These are phyloP conservation scores for Aspergillus ochraceoroseus DNA, from an alignment of 2,329 filamentous ascomycete species.

Conservation along the genomic window DNA sequence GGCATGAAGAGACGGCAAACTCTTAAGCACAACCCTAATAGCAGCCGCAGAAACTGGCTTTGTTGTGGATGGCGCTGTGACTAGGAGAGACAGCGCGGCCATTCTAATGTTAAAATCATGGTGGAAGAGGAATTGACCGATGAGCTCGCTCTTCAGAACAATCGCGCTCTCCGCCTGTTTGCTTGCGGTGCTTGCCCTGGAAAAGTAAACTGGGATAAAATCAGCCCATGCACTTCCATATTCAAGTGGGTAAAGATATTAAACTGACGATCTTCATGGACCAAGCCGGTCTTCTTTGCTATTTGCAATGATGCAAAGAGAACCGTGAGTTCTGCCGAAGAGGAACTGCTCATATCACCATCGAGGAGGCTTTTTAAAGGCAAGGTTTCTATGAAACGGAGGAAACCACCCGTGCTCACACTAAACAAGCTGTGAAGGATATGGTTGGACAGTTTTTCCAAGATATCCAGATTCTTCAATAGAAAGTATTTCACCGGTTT, in stretches of 20 bases:
- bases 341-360: constrained; percentile 44
- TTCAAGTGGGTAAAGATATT: constrained; percentile 12
- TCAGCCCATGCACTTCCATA: constrained; percentile 6
- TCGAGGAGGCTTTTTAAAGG: constrained; percentile 50
- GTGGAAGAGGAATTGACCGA: constrained; percentile 40
- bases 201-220: constrained; percentile 26
- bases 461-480: constrained; percentile 33
- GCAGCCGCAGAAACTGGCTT: constrained; percentile 62
- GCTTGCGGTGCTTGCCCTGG: constrained; percentile 18
- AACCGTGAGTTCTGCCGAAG: constrained; percentile 54
- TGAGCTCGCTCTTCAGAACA: constrained; percentile 34
- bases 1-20: constrained; percentile 68
- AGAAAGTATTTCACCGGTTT: constrained; percentile 35
- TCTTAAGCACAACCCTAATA: constrained; percentile 58
- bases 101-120: constrained; percentile 64
- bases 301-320: constrained; percentile 64
- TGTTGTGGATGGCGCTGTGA: constrained; percentile 69
- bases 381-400: constrained; percentile 53
- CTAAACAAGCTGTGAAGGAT: constrained; percentile 37
- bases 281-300: constrained; percentile 64
- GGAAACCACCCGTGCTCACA: constrained; percentile 33
- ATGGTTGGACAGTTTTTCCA: constrained; percentile 37
- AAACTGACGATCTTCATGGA: constrained; percentile 60
- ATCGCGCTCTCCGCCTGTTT: constrained; percentile 19
- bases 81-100: constrained; percentile 74